These are phyloP conservation scores for Kalanchoe fedtschenkoi DNA, from an alignment of 164 flowering plant species.

Conservation along the genomic window DNA sequence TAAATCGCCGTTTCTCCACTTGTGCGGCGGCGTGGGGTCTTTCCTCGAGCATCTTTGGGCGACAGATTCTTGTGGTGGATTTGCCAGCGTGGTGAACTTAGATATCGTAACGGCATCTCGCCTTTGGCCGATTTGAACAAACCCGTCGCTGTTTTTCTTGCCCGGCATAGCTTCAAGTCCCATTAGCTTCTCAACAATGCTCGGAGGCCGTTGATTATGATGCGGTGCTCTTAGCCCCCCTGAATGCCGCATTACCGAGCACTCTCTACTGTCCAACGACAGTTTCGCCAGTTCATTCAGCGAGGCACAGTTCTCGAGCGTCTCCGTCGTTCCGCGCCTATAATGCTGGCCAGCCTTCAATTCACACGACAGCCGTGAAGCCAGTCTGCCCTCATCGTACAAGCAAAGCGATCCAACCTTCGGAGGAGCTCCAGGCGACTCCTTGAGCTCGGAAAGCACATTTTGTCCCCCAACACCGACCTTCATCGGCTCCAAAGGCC, in stretches of 20 bases:
- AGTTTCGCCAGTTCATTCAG: background rate
- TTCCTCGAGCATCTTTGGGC: constrained; percentile 1
- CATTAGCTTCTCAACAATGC: constrained; percentile 1
- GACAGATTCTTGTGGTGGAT: background rate
- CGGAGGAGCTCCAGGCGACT: background rate
- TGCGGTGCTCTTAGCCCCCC: background rate
- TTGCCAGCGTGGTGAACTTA: background rate
- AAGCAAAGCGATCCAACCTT: background rate
- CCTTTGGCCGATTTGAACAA: background rate
- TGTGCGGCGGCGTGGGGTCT: background rate
- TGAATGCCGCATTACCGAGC: background rate
- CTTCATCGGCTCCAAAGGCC: background rate
- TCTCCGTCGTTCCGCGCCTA: background rate
- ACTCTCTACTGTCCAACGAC: background rate
- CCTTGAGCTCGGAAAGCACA: background rate
- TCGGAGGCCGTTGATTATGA: background rate
- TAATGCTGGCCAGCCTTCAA: background rate
- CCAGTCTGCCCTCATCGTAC: background rate
- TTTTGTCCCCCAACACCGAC: background rate
- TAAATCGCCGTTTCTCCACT: constrained; percentile 16
- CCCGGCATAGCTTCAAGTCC: constrained; percentile 1
- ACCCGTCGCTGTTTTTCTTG: constrained; percentile 12
- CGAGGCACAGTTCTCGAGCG: background rate
- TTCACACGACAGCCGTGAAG: background rate
- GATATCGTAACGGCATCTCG: background rate